Evolutionary conservation across 805 yeast genomes (phyloP), one percentile per base, ranked within the genome.

Genomic region (Candida sithepensis): DNA sequence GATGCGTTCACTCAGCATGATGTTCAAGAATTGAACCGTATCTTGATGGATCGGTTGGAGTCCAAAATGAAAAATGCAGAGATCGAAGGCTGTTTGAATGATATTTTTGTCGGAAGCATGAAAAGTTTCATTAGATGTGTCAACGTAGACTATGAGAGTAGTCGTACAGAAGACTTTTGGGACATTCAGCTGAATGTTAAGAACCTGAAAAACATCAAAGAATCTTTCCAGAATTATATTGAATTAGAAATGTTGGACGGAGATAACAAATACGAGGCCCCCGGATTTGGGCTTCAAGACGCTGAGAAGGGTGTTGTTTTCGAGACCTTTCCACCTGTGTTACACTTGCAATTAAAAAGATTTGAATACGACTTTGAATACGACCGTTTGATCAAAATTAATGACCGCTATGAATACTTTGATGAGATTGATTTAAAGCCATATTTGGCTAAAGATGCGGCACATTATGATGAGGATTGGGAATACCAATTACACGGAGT

Each of bases 1-100:
- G 99, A 94, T 56, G 96, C 97, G 0, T 94, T 94, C 66, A 88
- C 96, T 2, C 99, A 94, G 68, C 98, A 94, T 67, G 99, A 94
- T 64, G 97, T 94, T 14, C 99, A 94, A 65, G 99, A 94, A 66
- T 74, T 94, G 63, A 90, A 91, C 64, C 82, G 99, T 57, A 90
- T 94, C 34, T 74, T 94, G 61, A 92, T 94, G 97, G 99, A 94
- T 66, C 81, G 85, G 54, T 74, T 94, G 39, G 99, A 94, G 65
- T 74, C 82, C 3, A 86, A 88, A 44, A 90, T 94, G 97, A 89
- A 89, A 59, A 91, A 90, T 5, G 85, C 97, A 0, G 69, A 74
- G 0, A 91, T 88, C 26, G 91, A 85, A 55, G 85, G 85, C 8
- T 77, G 81, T 41, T 67, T 94, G 47, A 86, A 81, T 59, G 85